These are phyloP conservation scores for Penicillium glabrum DNA, from an alignment of 2,329 filamentous ascomycete genomes.

Conservation along the genomic window DNA sequence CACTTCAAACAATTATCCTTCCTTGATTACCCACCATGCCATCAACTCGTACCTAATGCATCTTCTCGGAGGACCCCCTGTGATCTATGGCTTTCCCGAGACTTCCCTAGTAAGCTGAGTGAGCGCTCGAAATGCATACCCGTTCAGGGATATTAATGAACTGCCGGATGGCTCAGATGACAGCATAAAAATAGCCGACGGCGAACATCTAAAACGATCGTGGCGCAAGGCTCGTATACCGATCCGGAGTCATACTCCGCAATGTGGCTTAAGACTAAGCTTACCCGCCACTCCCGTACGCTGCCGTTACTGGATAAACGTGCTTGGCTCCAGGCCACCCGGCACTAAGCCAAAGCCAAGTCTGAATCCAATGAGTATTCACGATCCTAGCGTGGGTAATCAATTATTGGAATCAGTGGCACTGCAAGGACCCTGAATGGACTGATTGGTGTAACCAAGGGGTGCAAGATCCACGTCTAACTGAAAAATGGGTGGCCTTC, in stretches of 20 bases:
- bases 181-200: not conserved
- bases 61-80: not conserved
- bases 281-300: not conserved
- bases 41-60: too few species aligned
- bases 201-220: not conserved
- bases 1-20: too few species aligned
- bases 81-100: not conserved
- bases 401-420: conserved; percentile 6
- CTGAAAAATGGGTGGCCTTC: not conserved
- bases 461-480: not conserved
- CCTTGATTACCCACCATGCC: too few species aligned
- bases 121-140: not conserved
- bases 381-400: conserved; percentile 4
- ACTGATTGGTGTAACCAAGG: not conserved
- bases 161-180: not conserved
- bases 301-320: not conserved
- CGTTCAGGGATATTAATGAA: not conserved
- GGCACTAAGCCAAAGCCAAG: not conserved
- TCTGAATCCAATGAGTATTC: not conserved
- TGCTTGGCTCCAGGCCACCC: not conserved
- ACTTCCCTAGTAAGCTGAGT: not conserved
- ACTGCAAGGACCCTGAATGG: not conserved
- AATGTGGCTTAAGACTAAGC: not conserved
- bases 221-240: not conserved
- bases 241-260: not conserved